Evolutionary conservation across 2,329 filamentous ascomycete genomes (phyloP).

Genomic region (Cercospora sp.): DNA sequence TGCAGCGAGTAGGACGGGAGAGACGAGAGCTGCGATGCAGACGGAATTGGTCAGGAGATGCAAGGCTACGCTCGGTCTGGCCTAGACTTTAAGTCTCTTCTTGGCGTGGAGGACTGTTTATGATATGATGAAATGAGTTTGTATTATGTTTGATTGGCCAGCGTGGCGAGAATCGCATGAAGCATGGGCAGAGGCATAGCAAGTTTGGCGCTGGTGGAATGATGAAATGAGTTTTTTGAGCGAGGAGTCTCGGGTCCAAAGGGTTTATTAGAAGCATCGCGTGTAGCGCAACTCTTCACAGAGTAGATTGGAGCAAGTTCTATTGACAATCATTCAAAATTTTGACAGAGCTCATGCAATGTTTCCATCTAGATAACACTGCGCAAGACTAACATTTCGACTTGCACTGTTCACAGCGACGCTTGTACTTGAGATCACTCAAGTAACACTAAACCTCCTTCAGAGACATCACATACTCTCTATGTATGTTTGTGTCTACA

Average conservation of each 20-base stretch:
- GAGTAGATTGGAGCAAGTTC: not conserved
- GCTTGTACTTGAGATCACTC: no score
- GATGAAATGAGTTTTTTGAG: not conserved
- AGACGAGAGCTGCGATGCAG: slow-evolving; percentile 54
- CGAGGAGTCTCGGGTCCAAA: not conserved
- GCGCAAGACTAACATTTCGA: not conserved
- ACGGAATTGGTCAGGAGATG: slow-evolving; percentile 45
- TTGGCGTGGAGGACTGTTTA: not conserved
- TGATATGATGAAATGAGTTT: not conserved
- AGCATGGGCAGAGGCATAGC: not conserved
- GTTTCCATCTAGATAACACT: not conserved
- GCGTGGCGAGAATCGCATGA: not conserved
- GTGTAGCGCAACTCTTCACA: not conserved
- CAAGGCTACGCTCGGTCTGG: slow-evolving; percentile 25
- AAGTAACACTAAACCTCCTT: no score
- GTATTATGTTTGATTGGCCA: not conserved
- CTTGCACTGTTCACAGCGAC: not conserved
- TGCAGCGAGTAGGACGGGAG: slow-evolving; percentile 56
- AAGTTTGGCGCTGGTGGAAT: not conserved
- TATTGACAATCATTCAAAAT: not conserved
- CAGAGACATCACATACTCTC: no score
- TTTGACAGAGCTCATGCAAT: no score
- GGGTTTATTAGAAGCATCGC: not conserved
- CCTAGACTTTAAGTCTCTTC: slow-evolving; percentile 10
- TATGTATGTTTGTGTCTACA: no score